phyloP scores from a whole-genome alignment of 1,139 yeast genomes.

The Debaryomyces fabryi region DNA sequence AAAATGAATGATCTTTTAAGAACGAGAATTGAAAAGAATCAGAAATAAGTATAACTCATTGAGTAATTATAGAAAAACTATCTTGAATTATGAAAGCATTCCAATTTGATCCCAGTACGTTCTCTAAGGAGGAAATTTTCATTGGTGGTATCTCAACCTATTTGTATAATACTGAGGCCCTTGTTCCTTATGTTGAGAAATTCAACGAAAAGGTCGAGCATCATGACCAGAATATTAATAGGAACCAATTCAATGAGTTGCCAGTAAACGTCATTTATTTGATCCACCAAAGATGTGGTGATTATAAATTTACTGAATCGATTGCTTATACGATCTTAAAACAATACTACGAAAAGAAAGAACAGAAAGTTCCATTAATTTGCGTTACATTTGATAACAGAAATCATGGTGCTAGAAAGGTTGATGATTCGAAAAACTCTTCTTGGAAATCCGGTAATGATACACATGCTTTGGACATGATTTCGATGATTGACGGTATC shows the following conservation, averaged over 20 bases:
- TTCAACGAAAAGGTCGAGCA: conserved; percentile 15
- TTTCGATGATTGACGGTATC: conserved; percentile 53
- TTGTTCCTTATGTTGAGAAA: conserved; percentile 27
- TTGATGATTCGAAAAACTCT: conserved; percentile 38
- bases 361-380: conserved; percentile 33
- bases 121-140: conserved; percentile 26
- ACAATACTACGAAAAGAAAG: conserved; percentile 26
- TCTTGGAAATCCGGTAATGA: conserved; percentile 52
- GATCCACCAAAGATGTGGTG: conserved; percentile 41
- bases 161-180: conserved; percentile 35
- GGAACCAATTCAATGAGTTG: conserved; percentile 20
- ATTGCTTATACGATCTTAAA: conserved; percentile 33
- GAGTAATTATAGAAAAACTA: background rate
- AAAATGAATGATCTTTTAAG: background rate
- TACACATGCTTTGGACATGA: conserved; percentile 57
- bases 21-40: background rate
- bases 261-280: conserved; percentile 43
- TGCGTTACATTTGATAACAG: conserved; percentile 60
- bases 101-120: conserved; percentile 24
- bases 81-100: conserved; percentile 25
- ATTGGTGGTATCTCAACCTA: conserved; percentile 40
- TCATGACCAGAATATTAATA: conserved; percentile 2
- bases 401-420: conserved; percentile 59
- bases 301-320: conserved; percentile 32
- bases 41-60: background rate